These are phyloP conservation scores for Penicillium flavigenum DNA, from an alignment of 495 filamentous ascomycete species.

Conservation along the genomic window DNA sequence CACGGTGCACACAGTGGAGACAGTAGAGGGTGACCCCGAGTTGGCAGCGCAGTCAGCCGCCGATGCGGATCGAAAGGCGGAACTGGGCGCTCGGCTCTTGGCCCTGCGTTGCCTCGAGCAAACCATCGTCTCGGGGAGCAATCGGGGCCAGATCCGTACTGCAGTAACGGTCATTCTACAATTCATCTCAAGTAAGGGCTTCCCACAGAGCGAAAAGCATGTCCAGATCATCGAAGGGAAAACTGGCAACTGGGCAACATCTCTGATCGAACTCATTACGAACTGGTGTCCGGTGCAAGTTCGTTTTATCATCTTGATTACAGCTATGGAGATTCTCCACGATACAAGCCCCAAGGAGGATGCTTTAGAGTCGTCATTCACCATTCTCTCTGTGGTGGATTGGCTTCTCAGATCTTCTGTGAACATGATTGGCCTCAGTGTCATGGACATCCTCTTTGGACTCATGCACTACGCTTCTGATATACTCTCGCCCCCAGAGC, in stretches of 20 bases:
- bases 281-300: slow-evolving; percentile 90
- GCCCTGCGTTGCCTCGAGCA: slow-evolving; percentile 79
- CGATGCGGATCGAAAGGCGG: slow-evolving; percentile 80
- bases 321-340: slow-evolving; percentile 71
- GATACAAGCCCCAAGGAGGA: slow-evolving; percentile 63
- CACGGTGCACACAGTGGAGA: slow-evolving; percentile 71
- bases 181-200: slow-evolving; percentile 64
- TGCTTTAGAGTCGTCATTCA: slow-evolving; percentile 65
- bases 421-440: slow-evolving; percentile 89
- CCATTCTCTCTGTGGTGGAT: slow-evolving; percentile 70
- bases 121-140: slow-evolving; percentile 71
- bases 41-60: slow-evolving; percentile 71
- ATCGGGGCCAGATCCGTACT: slow-evolving; percentile 70
- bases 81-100: slow-evolving; percentile 79
- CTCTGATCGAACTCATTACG: slow-evolving; percentile 71
- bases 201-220: slow-evolving; percentile 25
- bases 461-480: slow-evolving; percentile 76
- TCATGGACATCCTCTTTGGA: slow-evolving; percentile 85
- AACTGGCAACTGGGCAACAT: slow-evolving; percentile 70
- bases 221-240: slow-evolving; percentile 33
- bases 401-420: slow-evolving; percentile 81
- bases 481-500: slow-evolving; percentile 62
- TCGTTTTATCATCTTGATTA: slow-evolving; percentile 81
- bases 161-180: slow-evolving; percentile 67
- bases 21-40: slow-evolving; percentile 63